These are phyloP conservation scores for Escallonia herrerae DNA, from an alignment of 129 eudicot genomes.

Conservation along the genomic window DNA sequence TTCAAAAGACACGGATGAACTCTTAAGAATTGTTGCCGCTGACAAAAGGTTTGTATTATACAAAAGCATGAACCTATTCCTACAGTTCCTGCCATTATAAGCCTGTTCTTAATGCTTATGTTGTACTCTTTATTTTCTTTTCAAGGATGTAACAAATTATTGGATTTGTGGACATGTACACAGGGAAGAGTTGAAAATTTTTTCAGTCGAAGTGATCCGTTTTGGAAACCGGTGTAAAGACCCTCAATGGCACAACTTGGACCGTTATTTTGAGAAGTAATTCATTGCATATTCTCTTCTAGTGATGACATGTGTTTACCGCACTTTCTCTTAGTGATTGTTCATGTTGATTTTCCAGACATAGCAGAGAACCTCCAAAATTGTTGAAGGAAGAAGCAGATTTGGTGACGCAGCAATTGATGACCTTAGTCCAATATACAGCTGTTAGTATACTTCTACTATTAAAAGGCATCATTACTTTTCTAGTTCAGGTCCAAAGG, in stretches of 20 bases:
- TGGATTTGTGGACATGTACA: slow-evolving; percentile 7
- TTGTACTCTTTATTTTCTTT: not conserved
- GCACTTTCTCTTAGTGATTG: slow-evolving; percentile 2
- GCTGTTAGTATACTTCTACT: slow-evolving; percentile 52
- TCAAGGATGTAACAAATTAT: not conserved
- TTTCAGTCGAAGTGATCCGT: slow-evolving; percentile 75
- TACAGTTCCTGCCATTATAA: not conserved
- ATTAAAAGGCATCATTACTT: not conserved
- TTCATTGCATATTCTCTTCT: slow-evolving; percentile 8
- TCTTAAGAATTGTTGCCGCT: slow-evolving; percentile 58
- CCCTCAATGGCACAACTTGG: slow-evolving; percentile 98
- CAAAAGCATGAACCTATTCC: not conserved
- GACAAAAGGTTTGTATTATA: slow-evolving; percentile 65
- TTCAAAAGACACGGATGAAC: slow-evolving; percentile 63
- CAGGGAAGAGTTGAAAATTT: slow-evolving; percentile 73
- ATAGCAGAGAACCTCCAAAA: slow-evolving; percentile 56
- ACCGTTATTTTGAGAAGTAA: slow-evolving; percentile 89
- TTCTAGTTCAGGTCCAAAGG: not conserved
- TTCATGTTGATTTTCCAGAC: slow-evolving; percentile 34
- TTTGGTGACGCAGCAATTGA: slow-evolving; percentile 54
- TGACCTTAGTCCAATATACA: slow-evolving; percentile 64
- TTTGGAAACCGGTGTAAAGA: slow-evolving; percentile 96
- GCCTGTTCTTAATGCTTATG: not conserved
- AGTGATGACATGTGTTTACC: not conserved
- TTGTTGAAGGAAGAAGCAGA: slow-evolving; percentile 56